Evolutionary conservation across 2,329 filamentous ascomycete species (phyloP), one percentile per base, ranked within the genome.

Genomic region (Phyllosticta citriasiana): DNA sequence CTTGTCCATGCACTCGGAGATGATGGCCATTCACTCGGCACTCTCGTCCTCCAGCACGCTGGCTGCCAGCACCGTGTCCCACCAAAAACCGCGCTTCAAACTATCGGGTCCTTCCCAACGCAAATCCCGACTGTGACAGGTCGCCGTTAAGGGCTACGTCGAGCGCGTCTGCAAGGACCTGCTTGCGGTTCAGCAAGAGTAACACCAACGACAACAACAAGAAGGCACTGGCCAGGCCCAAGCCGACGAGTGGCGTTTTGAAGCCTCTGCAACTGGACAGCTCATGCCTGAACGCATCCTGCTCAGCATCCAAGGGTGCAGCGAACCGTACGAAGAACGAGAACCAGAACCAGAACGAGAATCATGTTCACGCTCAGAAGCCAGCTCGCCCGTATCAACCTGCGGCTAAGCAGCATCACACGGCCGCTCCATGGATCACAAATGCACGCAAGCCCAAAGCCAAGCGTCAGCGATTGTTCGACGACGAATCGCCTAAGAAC

Each of bases 1-100:
- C 9, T 71, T 82, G 19, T 79, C 74, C 16, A 80, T 82, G 78
- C 80, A 82, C 65, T 77, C 77, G 3, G 79, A 82, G 73, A 82
- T 82, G 79, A 81, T 81, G 78, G 80, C 79, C 27, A 80, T 83
- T 67, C 76, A 78, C 66, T 77, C 76, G 27, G 79, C 79, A 53
- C 75, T 81, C 58, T 71, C 75, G 51, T 72, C 76, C 57, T 79
- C 76, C 57, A 76, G 72, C 65, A 75, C 74, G 55, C 66, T 76
- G 67, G 74, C 76, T 57, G 74, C 73, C 65, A 76, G 67, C 62
- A 70, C 74, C 54, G 70, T 75, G 71, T 79, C 72, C 58, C 75
- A 70, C 67, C 65, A 79, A 75, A 80, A 81, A 79, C 76, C 78
- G 73, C 75, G 69, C 73, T 76, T 76, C 70, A 77, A 77, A 76